Conservation (phyloP, 2,329 filamentous ascomycete genomes). For the Bipolaris zeicola region DNA sequence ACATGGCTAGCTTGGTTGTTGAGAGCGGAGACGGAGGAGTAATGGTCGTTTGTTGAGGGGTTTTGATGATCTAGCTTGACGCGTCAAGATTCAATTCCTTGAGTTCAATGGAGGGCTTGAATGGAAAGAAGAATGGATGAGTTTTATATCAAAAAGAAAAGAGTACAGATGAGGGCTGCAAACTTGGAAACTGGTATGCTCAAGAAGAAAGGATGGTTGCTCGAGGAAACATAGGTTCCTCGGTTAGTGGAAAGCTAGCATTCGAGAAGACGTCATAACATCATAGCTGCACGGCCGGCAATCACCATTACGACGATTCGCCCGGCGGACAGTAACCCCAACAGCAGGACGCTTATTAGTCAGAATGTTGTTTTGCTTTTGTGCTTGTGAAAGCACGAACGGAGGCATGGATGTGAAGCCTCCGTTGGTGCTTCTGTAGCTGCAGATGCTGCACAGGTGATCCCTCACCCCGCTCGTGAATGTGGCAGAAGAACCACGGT, state of each 20-base stretch:
- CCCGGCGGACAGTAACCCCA: constrained; percentile 2
- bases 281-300: constrained; percentile 9
- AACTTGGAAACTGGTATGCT: constrained; percentile 4
- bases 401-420: constrained; percentile 1
- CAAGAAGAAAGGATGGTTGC: constrained; percentile 6
- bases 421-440: background rate
- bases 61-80: background rate
- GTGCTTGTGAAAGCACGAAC: background rate
- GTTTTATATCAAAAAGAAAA: background rate
- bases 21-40: background rate
- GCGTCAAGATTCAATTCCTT: background rate
- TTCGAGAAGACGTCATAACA: constrained; percentile 14
- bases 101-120: background rate
- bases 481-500: background rate
- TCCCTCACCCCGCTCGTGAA: background rate
- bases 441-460: constrained; percentile 2
- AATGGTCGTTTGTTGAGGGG: constrained; percentile 7
- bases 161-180: background rate
- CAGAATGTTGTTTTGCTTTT: constrained; percentile 4
- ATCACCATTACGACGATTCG: constrained; percentile 18
- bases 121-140: constrained; percentile 2
- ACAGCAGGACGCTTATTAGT: constrained; percentile 9
- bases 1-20: constrained; percentile 31
- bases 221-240: constrained; percentile 17
- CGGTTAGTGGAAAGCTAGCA: constrained; percentile 14